Conservation (phyloP, 1,139 yeast species). For the Pichia kudriavzevii region DNA sequence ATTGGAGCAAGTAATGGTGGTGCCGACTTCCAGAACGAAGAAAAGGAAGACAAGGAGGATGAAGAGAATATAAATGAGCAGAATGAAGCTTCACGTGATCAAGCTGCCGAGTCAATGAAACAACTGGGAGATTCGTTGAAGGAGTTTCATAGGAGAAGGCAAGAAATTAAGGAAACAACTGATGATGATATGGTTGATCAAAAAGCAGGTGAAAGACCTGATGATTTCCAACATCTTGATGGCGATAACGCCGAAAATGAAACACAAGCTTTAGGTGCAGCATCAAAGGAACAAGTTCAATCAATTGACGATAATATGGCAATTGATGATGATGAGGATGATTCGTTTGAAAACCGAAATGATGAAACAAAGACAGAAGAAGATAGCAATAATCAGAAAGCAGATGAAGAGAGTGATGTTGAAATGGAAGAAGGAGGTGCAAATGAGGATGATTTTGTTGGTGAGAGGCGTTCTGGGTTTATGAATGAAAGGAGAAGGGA, state of each 20-base stretch:
- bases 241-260: constrained; percentile 71
- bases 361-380: constrained; percentile 17
- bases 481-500: constrained; percentile 41
- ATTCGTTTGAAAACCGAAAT: constrained; percentile 20
- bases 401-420: constrained; percentile 17
- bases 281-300: constrained; percentile 73
- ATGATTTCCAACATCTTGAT: constrained; percentile 86
- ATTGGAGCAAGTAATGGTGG: constrained; percentile 67
- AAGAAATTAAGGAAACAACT: constrained; percentile 66
- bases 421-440: constrained; percentile 22
- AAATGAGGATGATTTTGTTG: constrained; percentile 41
- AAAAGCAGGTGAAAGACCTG: constrained; percentile 60
- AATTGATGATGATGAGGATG: constrained; percentile 59
- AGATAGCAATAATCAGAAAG: constrained; percentile 19
- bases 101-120: constrained; percentile 74
- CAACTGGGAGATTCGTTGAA: constrained; percentile 86
- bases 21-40: constrained; percentile 38
- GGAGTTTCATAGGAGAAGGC: constrained; percentile 85
- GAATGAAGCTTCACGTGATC: constrained; percentile 60
- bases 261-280: constrained; percentile 91
- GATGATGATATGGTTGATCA: constrained; percentile 42
- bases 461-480: constrained; percentile 46
- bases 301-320: constrained; percentile 78
- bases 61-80: constrained; percentile 30
- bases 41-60: constrained; percentile 24